phyloP scores from a whole-genome alignment of 2,329 filamentous ascomycete genomes.

The Huntiella omanensis region DNA sequence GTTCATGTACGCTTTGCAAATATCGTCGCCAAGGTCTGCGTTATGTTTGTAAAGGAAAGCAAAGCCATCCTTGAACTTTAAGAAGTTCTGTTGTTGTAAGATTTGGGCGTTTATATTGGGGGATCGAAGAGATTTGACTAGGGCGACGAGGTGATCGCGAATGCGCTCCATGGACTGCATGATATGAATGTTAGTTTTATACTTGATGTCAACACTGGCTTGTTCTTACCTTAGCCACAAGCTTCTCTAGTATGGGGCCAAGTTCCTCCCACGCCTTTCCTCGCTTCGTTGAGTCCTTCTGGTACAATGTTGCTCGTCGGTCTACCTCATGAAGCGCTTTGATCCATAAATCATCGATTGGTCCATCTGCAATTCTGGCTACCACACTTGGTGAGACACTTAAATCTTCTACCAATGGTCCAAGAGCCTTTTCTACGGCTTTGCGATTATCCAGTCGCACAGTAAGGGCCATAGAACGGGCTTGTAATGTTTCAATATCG shows the following conservation, averaged over 20 bases:
- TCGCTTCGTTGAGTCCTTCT: slow-evolving; percentile 43
- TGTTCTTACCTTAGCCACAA: slow-evolving; percentile 52
- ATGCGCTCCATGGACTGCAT: slow-evolving; percentile 75
- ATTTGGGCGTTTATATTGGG: slow-evolving; percentile 95
- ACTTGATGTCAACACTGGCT: not conserved
- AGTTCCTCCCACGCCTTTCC: slow-evolving; percentile 69
- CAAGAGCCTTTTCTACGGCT: slow-evolving; percentile 71
- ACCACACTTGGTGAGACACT: slow-evolving; percentile 73
- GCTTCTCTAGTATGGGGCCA: slow-evolving; percentile 64
- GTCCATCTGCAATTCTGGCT: slow-evolving; percentile 67
- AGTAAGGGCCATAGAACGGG: slow-evolving; percentile 65
- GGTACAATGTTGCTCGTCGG: slow-evolving; percentile 52
- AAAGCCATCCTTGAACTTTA: slow-evolving; percentile 76
- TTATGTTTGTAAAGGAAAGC: slow-evolving; percentile 71
- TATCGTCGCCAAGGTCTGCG: slow-evolving; percentile 67
- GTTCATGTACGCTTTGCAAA: slow-evolving; percentile 84
- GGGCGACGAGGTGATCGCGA: slow-evolving; percentile 79
- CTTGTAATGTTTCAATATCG: slow-evolving; percentile 86
- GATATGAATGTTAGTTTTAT: slow-evolving; percentile 2
- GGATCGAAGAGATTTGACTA: slow-evolving; percentile 84
- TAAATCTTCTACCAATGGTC: slow-evolving; percentile 78
- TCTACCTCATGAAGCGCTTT: slow-evolving; percentile 70
- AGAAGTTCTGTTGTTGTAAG: slow-evolving; percentile 81
- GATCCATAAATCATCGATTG: slow-evolving; percentile 79
- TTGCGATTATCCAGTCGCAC: slow-evolving; percentile 75